Conservation (phyloP, 345 rosid species). For the Stellera chamaejasme region DNA sequence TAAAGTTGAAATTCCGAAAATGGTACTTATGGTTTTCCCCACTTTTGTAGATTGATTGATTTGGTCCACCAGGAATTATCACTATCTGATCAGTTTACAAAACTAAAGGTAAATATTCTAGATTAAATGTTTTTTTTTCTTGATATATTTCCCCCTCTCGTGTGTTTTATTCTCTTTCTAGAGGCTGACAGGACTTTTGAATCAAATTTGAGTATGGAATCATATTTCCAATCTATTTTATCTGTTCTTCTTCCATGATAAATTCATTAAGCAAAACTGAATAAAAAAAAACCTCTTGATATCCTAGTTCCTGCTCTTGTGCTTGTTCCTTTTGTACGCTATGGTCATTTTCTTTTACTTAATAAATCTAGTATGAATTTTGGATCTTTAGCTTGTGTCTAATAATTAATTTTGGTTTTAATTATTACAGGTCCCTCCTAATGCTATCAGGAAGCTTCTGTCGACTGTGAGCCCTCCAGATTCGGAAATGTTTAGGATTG, state of each 20-base stretch:
- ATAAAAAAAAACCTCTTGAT: too few species aligned
- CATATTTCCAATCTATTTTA: too few species aligned
- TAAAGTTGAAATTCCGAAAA: too few species aligned
- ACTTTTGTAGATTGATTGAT: conserved; percentile 62
- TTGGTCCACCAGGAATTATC: conserved; percentile 75
- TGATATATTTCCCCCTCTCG: background rate
- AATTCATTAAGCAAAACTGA: conserved; percentile 1
- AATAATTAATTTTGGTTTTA: conserved; percentile 11
- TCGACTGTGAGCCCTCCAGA: conserved; percentile 61
- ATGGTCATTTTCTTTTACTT: background rate
- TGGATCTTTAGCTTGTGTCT: conserved; percentile 12
- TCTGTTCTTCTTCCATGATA: background rate
- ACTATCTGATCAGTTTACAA: conserved; percentile 72
- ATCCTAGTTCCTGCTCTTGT: too few species aligned
- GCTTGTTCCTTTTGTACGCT: too few species aligned
- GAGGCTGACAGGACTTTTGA: too few species aligned
- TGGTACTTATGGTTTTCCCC: too few species aligned
- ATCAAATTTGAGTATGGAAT: too few species aligned
- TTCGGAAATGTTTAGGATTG: conserved; percentile 66
- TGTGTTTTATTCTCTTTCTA: too few species aligned
- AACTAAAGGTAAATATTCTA: conserved; percentile 49
- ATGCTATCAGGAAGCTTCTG: conserved; percentile 53
- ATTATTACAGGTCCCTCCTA: conserved; percentile 56
- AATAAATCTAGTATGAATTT: conserved; percentile 6
- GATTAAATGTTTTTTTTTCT: background rate